These are phyloP conservation scores for Saturnispora quitensis DNA, from an alignment of 805 yeast genomes.

Conservation along the genomic window DNA sequence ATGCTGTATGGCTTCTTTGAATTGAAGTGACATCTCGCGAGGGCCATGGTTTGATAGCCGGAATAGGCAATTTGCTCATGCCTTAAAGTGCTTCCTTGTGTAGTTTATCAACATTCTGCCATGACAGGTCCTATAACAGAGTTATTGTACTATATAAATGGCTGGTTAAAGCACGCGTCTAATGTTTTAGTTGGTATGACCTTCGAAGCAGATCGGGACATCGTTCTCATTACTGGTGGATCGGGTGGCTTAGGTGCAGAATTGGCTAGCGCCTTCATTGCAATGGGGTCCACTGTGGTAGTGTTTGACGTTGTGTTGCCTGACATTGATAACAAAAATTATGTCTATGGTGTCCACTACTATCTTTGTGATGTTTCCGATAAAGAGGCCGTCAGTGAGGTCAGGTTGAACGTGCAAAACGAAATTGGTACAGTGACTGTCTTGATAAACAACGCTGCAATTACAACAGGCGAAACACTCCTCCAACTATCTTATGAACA, in stretches of 20 bases:
- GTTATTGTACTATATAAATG: slow-evolving; percentile 21
- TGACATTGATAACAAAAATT: slow-evolving; percentile 21
- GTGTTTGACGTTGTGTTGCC: slow-evolving; percentile 56
- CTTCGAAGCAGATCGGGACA: slow-evolving; percentile 46
- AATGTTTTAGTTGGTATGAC: slow-evolving; percentile 40
- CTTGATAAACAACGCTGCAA: slow-evolving; percentile 81
- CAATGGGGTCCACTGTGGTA: slow-evolving; percentile 42
- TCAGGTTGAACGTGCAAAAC: slow-evolving; percentile 33
- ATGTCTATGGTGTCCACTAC: slow-evolving; percentile 38
- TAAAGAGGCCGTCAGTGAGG: slow-evolving; percentile 32
- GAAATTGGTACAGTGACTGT: slow-evolving; percentile 55
- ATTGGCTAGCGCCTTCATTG: slow-evolving; percentile 39
- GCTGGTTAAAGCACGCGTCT: slow-evolving; percentile 25
- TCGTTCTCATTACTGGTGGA: slow-evolving; percentile 81
- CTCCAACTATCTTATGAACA: slow-evolving; percentile 46
- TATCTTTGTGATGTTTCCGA: slow-evolving; percentile 65
- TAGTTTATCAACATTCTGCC: not conserved
- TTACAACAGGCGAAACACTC: slow-evolving; percentile 50
- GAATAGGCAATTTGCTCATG: not conserved
- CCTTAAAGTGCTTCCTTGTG: not conserved
- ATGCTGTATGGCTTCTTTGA: not conserved
- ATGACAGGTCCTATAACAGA: slow-evolving; percentile 26
- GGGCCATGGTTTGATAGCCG: not conserved
- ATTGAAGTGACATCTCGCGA: not conserved
- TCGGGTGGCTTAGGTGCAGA: slow-evolving; percentile 68